Evolutionary conservation across 148 eudicot genomes (phyloP), one percentile per base, ranked within the genome.

Genomic region (Bassia scoparia): DNA sequence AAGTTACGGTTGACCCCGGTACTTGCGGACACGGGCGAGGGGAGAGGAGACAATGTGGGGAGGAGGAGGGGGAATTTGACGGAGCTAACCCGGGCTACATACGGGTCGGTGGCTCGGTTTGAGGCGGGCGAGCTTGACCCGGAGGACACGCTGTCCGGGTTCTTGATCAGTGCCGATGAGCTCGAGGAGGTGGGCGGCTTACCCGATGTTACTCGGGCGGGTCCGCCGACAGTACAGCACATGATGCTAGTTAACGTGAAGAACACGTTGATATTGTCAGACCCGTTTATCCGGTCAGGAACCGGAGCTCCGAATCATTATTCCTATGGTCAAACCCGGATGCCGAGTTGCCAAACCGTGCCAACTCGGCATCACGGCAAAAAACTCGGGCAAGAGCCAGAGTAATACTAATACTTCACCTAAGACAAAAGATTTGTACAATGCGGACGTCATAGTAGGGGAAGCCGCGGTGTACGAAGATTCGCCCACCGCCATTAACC

Each of bases 61-160:
- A 74, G 78, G 30, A 81, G 61, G 77, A 16, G 74, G 68, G 26
- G 69, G 46, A 66, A 81, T 55, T 77, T 74, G 38, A 64, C 54
- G 31, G 81, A 86, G 89, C 85, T 64, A 77, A 81, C 73, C 44
- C 79, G 84, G 75, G 1, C 63, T 83, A 91, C 89, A 79, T 90
- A 90, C 75, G 97, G 97, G 44, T 92, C 97, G 35, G 86, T 92
- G 26, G 83, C 87, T 48, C 84, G 93, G n/a, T 92, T 92, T 30
- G 88, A 83, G 16, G 84, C 69, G 18, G 80, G 82, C 15, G 97
- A 92, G 84, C 86, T 92, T 13, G 97, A 92, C 87, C 96, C 96
- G 78, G 96, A 90, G 53, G 83, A 84, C 76, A 71, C 93, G 69
- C 68, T 92, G 16, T 80, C 87, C 44, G 97, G 93, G 83, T 92